Evolutionary conservation across 345 rosid genomes (phyloP), one percentile per base, ranked within the genome.

Genomic region (Acer yangbiense): DNA sequence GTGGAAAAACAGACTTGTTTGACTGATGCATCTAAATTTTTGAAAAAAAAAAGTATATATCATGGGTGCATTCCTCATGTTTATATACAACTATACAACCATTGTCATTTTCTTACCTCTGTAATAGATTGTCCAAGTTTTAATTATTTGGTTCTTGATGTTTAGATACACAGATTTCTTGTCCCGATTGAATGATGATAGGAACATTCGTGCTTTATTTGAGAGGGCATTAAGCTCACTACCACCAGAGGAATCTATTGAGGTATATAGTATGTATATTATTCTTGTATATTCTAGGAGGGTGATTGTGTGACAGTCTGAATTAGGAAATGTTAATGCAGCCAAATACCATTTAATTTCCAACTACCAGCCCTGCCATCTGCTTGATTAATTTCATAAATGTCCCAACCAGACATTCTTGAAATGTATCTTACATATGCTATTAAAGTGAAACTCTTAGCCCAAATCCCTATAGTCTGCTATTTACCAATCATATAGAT

Each of bases 131-230:
- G 60, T 23, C 20, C 4, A 16, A 71, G 39, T 74, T 76, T 46
- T 44, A 32, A 18, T 48, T 72, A 13, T 17, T 17, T 25, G 61
- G 72, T 29, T 67, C 69, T 77, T 68, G 25, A 23, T 76, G 76
- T 74, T 85, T 87, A 95, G 99, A 83, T 95, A 95, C 85, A 92
- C 90, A 81, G 98, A 93, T 85, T 95, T 95, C 83, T 95, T 95
- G 93, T 88, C 91, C 55, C 90, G 94, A 71, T 80, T 95, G 85
- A 95, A 93, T 81, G 99, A 95, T 76, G 99, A 93, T 76, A 93
- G 89, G 79, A 95, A 95, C 77, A 95, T 93, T 73, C 86, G 98
- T 39, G 99, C 99, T 81, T 81, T 95, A 72, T 95, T 93, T 88
- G 99, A 95, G 84, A 85, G 99, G 52, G 98, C 99, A 57, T 87